A percentile compares a stretch with the other conserved stretches of the same genome.
Conservation (phyloP, 2,329 filamentous ascomycete species). For the Fusarium sublunatum region DNA sequence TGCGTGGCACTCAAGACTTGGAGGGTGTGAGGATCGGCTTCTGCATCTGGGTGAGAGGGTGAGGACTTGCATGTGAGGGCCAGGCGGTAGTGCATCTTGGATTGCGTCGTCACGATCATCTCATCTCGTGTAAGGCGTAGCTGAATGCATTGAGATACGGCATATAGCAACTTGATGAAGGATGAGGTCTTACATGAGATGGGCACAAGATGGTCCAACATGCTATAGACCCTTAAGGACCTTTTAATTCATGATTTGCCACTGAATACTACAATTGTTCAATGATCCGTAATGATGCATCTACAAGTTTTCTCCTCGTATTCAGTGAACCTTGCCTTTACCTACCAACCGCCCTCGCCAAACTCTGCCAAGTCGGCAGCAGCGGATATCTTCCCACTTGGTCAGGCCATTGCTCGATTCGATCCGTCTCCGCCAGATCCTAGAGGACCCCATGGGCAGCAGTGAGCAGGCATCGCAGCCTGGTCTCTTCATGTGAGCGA, state of each 20-base stretch:
- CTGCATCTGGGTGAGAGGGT: neutral
- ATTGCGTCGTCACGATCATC: slow-evolving; percentile 8
- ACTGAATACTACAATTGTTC: neutral
- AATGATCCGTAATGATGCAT: neutral
- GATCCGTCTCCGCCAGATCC: neutral
- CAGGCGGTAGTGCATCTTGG: neutral
- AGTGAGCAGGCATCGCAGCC: too few relatives aligned
- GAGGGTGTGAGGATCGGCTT: slow-evolving; percentile 1
- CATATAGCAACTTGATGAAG: neutral
- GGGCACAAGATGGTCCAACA: too few relatives aligned
- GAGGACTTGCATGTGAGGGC: neutral
- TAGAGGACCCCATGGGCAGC: neutral
- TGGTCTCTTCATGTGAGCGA: slow-evolving; percentile 36
- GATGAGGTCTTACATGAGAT: too few relatives aligned
- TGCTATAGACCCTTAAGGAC: too few relatives aligned
- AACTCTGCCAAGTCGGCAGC: slow-evolving; percentile 35
- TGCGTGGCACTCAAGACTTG: neutral
- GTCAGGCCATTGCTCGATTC: slow-evolving; percentile 18
- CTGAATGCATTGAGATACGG: slow-evolving; percentile 2
- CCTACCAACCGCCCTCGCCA: slow-evolving; percentile 5
- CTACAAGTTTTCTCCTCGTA: neutral
- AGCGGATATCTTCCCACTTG: slow-evolving; percentile 21
- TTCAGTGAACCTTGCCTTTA: too few relatives aligned
- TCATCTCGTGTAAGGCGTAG: slow-evolving; percentile 4
- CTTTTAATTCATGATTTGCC: neutral